Base-by-base conservation (phyloP, 768 basidiomycete species). In the Sarcodon sp. region DNA sequence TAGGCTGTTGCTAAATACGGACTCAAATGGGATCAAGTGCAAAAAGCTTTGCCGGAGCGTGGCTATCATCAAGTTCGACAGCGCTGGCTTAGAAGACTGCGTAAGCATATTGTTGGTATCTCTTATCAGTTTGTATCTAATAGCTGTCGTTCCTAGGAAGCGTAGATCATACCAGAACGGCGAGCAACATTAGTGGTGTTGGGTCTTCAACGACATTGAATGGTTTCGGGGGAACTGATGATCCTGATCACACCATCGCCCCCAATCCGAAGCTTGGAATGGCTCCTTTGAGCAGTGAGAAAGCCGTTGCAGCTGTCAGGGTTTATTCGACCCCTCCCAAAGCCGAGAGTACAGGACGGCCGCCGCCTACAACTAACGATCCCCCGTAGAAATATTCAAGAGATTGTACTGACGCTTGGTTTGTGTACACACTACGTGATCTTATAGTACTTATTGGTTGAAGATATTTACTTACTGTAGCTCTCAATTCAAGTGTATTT, bases 1-100 rank as follows among this genome's bases (percentile, higher is more conserved):
- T 27, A 68, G 66, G 67, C 67, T 4, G 67, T 68, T 3, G 59
- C 63, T 5, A 68, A 68, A 54, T 58, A 68, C 27, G 65, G 66
- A 32, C 65, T 68, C 48, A 54, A 54, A 37, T 41, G 39, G 39
- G 39, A 41, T 13, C 39, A 41, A 13, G 39, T 41, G 27, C 39
- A 41, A 41, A 41, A 41, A 13, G 39, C 39, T 41, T 27, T 41
- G 39, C 39, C 39, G 27, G 16, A 41, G 27, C 39, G 39, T 15
- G 39, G 39, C 3, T 41, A 41, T 13, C 39, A 41, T 27, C 39
- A 41, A 41, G 39, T 41, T 13, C 39, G 39, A 41, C 39, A 41
- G 27, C 39, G 39, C 15, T 41, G 39, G 39, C 27, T 41, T 16
- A 41, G 39, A 11, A 41, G 39, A 41, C 39, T 41, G 27, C 39